Evolutionary conservation across 768 basidiomycete genomes (phyloP).

Genomic region (Cystofilobasidium bisporidii): DNA sequence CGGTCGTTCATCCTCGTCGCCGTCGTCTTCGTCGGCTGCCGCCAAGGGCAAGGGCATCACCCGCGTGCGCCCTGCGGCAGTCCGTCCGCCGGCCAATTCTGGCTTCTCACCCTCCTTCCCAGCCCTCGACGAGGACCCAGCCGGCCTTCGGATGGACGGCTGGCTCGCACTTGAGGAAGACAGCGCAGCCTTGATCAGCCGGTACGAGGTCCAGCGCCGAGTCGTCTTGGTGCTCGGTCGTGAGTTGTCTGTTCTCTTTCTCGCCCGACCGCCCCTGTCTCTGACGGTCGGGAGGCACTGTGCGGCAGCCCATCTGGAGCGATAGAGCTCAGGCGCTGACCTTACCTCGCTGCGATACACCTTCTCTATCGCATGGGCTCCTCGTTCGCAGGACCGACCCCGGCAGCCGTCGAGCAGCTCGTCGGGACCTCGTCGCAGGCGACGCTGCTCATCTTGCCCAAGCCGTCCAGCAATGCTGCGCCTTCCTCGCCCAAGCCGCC

Average conservation of each 20-base stretch:
- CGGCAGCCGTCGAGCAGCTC: background rate
- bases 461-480: too few relatives aligned
- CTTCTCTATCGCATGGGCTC: too few relatives aligned
- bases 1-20: background rate
- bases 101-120: background rate
- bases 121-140: background rate
- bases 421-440: background rate
- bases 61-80: background rate
- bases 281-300: too few relatives aligned
- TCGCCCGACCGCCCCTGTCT: too few relatives aligned
- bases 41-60: background rate
- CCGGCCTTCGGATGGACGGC: background rate
- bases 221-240: conserved; percentile 11
- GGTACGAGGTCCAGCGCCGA: background rate
- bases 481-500: too few relatives aligned
- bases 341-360: background rate
- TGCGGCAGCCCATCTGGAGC: too few relatives aligned
- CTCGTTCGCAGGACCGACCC: background rate
- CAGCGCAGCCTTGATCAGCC: background rate
- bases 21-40: background rate
- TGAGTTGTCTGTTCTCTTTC: background rate
- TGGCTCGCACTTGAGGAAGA: conserved; percentile 10
- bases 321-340: too few relatives aligned
- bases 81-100: background rate
- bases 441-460: conserved; percentile 2